phyloP scores from a whole-genome alignment of 768 basidiomycete species.

The Rhizopogon sp. region DNA sequence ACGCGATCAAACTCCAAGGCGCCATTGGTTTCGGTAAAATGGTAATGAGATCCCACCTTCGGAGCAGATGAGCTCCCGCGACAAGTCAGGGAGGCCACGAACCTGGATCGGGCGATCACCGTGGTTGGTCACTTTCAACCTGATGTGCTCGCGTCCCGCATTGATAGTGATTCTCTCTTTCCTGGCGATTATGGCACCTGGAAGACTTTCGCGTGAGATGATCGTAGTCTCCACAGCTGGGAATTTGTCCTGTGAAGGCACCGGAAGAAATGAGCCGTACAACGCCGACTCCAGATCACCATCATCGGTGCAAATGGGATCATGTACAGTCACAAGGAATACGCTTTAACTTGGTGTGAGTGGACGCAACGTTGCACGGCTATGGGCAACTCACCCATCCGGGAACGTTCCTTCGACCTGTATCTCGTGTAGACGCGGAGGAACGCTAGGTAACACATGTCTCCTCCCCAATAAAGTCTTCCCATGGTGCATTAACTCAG shows the following conservation, averaged over 20 bases:
- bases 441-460: constrained; percentile 84
- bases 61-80: constrained; percentile 1
- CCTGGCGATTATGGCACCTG: constrained; percentile 73
- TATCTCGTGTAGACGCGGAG: constrained; percentile 72
- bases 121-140: constrained; percentile 77
- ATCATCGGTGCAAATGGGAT: constrained; percentile 82
- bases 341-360: constrained; percentile 29
- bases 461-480: constrained; percentile 82
- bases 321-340: constrained; percentile 96
- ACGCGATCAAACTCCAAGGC: constrained; percentile 77
- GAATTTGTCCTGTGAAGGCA: constrained; percentile 65
- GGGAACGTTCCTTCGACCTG: constrained; percentile 92
- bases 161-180: constrained; percentile 73
- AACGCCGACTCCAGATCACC: constrained; percentile 81
- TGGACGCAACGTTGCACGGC: background rate
- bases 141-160: constrained; percentile 60
- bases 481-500: constrained; percentile 91
- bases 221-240: constrained; percentile 44
- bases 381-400: constrained; percentile 57
- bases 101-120: constrained; percentile 95
- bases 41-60: constrained; percentile 92
- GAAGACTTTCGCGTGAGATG: constrained; percentile 49
- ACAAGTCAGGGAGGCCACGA: constrained; percentile 7
- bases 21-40: constrained; percentile 87
- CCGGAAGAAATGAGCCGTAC: constrained; percentile 91